These are phyloP conservation scores for Roridomyces roridus DNA, from an alignment of 768 basidiomycete species.

Conservation along the genomic window DNA sequence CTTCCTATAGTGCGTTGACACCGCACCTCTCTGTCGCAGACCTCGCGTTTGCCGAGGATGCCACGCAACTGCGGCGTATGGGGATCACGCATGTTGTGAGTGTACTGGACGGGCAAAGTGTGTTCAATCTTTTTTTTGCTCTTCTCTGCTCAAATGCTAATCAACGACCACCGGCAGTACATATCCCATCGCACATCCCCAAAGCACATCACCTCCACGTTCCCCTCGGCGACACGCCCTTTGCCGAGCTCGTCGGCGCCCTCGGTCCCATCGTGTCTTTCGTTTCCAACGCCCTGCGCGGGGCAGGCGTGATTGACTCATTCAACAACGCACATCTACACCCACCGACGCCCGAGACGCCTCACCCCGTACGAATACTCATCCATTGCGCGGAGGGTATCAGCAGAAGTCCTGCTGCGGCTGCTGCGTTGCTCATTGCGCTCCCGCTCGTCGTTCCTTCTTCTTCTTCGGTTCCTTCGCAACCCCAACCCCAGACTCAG, in stretches of 20 bases:
- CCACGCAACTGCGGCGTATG: slow-evolving; percentile 39
- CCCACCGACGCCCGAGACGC: too few species aligned
- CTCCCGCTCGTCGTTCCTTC: slow-evolving; percentile 21
- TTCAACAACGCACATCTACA: too few species aligned
- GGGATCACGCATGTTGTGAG: slow-evolving; percentile 61
- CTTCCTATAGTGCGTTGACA: slow-evolving; percentile 48
- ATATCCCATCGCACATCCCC: slow-evolving; percentile 33
- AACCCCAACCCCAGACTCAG: background rate
- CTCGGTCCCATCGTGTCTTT: slow-evolving; percentile 33
- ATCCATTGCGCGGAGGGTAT: slow-evolving; percentile 62
- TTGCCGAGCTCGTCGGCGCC: slow-evolving; percentile 54
- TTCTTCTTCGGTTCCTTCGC: too few species aligned
- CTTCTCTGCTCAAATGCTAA: background rate
- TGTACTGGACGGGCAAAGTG: slow-evolving; percentile 45
- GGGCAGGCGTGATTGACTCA: slow-evolving; percentile 33
- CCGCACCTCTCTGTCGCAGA: slow-evolving; percentile 54
- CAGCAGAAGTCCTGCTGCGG: slow-evolving; percentile 54
- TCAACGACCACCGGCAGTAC: slow-evolving; percentile 31
- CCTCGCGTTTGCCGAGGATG: slow-evolving; percentile 51
- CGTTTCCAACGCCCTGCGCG: slow-evolving; percentile 45
- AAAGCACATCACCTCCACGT: slow-evolving; percentile 38
- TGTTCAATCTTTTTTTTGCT: background rate
- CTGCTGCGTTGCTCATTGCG: slow-evolving; percentile 55
- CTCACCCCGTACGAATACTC: slow-evolving; percentile 49
- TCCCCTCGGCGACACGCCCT: slow-evolving; percentile 54